phyloP scores from a whole-genome alignment of 148 eudicot genomes.

The Gaultheria prostrata region DNA sequence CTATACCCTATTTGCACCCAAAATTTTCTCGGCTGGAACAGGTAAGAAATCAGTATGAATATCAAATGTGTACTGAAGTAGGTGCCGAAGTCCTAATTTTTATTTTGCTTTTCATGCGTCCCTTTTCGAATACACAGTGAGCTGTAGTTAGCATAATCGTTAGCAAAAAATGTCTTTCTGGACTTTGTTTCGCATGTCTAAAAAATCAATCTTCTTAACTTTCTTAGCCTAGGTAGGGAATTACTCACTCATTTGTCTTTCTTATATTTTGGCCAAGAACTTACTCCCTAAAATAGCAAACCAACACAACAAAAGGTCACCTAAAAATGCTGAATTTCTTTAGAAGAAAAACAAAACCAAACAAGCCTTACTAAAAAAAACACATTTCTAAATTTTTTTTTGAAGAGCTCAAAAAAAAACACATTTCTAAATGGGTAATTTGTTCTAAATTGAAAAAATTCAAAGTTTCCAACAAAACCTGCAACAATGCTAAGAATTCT shows the following conservation, averaged over 20 bases:
- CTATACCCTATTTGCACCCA: no score
- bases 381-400: not conserved
- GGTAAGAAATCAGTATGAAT: no score
- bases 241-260: not conserved
- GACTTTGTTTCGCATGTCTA: not conserved
- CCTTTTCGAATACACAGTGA: not conserved
- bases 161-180: not conserved
- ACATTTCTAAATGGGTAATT: not conserved
- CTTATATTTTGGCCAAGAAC: not conserved
- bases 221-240: not conserved
- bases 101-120: not conserved
- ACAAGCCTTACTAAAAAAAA: not conserved
- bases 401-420: no score
- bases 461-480: slow-evolving; percentile 25
- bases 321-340: not conserved
- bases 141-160: not conserved
- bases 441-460: not conserved
- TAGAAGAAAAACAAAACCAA: not conserved
- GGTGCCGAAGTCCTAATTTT: not conserved
- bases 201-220: not conserved
- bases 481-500: slow-evolving; percentile 71
- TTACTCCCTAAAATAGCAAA: not conserved
- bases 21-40: no score
- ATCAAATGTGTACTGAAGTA: no score
- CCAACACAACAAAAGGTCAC: not conserved